Evolutionary conservation across 2,329 filamentous ascomycete species (phyloP).

Genomic region (Calonectria naviculata): DNA sequence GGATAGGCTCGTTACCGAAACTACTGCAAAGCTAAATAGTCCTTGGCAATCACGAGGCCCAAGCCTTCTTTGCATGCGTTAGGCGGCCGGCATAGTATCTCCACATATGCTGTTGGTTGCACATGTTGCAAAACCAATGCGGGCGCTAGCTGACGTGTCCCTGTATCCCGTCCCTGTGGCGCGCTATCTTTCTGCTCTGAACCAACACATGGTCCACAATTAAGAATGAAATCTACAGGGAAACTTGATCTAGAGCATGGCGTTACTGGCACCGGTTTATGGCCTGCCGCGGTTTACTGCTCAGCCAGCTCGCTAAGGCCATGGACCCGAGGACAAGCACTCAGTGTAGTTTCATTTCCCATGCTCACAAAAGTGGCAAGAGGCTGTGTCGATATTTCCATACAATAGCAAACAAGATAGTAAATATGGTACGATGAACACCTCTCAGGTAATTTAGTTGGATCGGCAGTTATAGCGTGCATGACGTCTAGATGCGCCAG

Average conservation of each 20-base stretch:
- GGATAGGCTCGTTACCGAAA: not conserved
- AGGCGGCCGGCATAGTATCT: not conserved
- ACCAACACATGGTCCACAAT: not conserved
- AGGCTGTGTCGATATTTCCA: too few species aligned
- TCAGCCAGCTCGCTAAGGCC: not conserved
- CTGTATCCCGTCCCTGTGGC: not conserved
- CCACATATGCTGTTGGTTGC: not conserved
- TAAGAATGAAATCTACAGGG: not conserved
- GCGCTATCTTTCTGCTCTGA: too few species aligned
- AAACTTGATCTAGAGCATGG: not conserved
- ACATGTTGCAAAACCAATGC: not conserved
- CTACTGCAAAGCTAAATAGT: not conserved
- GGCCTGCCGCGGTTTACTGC: not conserved
- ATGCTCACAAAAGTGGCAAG: too few species aligned
- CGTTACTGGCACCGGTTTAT: not conserved
- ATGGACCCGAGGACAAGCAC: too few species aligned
- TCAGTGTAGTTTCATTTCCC: too few species aligned
- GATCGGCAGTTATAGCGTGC: too few species aligned
- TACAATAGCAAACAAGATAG: too few species aligned
- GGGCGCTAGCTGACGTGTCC: not conserved
- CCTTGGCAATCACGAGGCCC: not conserved
- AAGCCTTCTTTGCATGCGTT: not conserved
- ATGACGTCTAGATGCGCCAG: too few species aligned
- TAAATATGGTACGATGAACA: too few species aligned
- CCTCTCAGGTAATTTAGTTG: too few species aligned